A percentile compares a stretch with the other conserved stretches of the same genome.
These are phyloP conservation scores for Penicillium salamii DNA, from an alignment of 495 filamentous ascomycete genomes.

Conservation along the genomic window DNA sequence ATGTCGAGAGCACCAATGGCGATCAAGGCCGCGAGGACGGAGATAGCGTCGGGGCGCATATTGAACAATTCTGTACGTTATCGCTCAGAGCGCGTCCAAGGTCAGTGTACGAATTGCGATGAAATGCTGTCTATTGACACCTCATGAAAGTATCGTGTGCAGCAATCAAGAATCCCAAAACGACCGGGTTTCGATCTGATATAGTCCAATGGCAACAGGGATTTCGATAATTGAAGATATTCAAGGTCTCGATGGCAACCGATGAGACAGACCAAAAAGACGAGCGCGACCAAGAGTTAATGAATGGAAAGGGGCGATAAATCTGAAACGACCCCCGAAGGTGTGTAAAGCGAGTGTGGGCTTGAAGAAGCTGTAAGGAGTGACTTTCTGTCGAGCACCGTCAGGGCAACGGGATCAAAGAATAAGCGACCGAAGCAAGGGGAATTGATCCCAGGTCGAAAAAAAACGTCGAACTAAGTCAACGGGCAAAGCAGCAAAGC, in stretches of 20 bases:
- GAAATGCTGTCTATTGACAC: conserved; percentile 21
- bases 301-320: conserved; percentile 37
- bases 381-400: conserved; percentile 24
- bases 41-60: conserved; percentile 31
- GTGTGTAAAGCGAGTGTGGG: conserved; percentile 28
- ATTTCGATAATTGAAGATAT: not conserved
- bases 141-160: conserved; percentile 11
- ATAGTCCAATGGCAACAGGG: not conserved
- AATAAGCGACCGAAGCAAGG: conserved; percentile 40
- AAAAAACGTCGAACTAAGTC: conserved; percentile 23
- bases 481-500: conserved; percentile 27
- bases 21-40: conserved; percentile 31
- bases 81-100: conserved; percentile 6
- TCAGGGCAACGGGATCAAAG: conserved; percentile 22
- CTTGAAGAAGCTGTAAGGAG: conserved; percentile 38
- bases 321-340: conserved; percentile 27
- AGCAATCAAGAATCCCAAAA: conserved; percentile 3
- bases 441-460: conserved; percentile 34
- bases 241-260: conserved; percentile 28
- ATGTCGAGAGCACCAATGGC: conserved; percentile 38
- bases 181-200: not conserved
- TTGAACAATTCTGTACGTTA: conserved; percentile 11
- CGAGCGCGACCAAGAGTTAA: conserved; percentile 20
- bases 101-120: conserved; percentile 22
- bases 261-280: conserved; percentile 25